A percentile compares a stretch with the other conserved stretches of the same genome.
Evolutionary conservation across 116 monocot species (phyloP).

Genomic region (Trichopus zeylanicus): DNA sequence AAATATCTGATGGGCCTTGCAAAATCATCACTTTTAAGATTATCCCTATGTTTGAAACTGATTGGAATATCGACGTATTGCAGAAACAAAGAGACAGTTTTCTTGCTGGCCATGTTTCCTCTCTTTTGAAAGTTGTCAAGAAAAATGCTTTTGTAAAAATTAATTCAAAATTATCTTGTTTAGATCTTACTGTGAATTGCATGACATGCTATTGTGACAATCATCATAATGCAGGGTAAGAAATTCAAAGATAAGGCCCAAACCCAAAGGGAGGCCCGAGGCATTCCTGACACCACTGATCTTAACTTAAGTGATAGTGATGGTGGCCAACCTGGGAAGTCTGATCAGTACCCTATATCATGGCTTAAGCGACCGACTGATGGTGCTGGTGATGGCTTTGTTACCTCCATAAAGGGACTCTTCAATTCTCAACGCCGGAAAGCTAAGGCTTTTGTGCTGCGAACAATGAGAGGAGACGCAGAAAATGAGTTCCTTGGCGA

Average conservation of each 20-base stretch:
- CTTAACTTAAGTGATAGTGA: slow-evolving; percentile 77
- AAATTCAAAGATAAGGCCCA: slow-evolving; percentile 94
- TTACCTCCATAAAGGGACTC: slow-evolving; percentile 89
- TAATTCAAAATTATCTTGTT: not conserved
- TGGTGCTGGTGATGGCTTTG: slow-evolving; percentile 97
- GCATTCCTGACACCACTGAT: slow-evolving; percentile 52
- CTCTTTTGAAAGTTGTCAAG: too few relatives aligned
- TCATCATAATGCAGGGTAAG: slow-evolving; percentile 51
- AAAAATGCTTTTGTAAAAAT: too few relatives aligned
- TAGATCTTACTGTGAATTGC: too few relatives aligned
- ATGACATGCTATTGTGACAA: not conserved
- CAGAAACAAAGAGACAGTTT: too few relatives aligned
- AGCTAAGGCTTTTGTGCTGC: slow-evolving; percentile 82
- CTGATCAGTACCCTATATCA: slow-evolving; percentile 60
- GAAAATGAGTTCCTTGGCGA: slow-evolving; percentile 66
- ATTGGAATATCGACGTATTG: not conserved
- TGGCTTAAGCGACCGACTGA: slow-evolving; percentile 75
- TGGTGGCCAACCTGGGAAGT: slow-evolving; percentile 50
- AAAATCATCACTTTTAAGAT: too few relatives aligned
- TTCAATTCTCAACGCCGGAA: slow-evolving; percentile 93
- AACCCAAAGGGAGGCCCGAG: slow-evolving; percentile 51
- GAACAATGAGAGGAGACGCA: slow-evolving; percentile 83
- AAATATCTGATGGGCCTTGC: not conserved
- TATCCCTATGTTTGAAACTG: not conserved
- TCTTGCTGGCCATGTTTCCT: too few relatives aligned